Conservation (phyloP, 1,284 basidiomycete species). For the Rhizopogon parksii region DNA sequence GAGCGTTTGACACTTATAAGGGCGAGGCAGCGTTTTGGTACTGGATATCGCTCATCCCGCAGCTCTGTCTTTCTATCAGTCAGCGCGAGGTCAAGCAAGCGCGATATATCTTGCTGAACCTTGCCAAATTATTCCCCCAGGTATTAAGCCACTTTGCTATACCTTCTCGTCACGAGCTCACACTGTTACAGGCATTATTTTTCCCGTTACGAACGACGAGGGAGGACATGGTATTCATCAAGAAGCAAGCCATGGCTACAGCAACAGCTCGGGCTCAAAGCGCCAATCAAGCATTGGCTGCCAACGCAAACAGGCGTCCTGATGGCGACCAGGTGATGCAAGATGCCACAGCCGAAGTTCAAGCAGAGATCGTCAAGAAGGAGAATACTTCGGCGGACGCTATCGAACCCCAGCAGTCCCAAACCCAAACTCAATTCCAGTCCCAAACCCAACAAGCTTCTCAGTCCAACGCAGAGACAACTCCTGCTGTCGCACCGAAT, state of each 20-base stretch:
- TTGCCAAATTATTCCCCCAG: conserved; percentile 93
- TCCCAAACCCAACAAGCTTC: conserved; percentile 13
- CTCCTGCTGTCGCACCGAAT: conserved; percentile 7
- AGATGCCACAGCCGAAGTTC: conserved; percentile 25
- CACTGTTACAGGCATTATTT: conserved; percentile 73
- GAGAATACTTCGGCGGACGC: conserved; percentile 15
- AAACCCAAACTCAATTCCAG: conserved; percentile 7
- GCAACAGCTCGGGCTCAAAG: conserved; percentile 30
- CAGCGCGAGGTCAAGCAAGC: conserved; percentile 93
- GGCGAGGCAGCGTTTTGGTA: conserved; percentile 98
- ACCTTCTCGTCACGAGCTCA: conserved; percentile 10
- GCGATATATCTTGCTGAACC: conserved; percentile 80
- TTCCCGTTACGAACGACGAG: conserved; percentile 90
- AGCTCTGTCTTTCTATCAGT: conserved; percentile 86
- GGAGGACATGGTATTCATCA: conserved; percentile 74
- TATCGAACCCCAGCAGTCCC: conserved; percentile 20
- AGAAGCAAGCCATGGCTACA: conserved; percentile 35
- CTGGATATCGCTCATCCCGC: conserved; percentile 97
- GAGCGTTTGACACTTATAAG: conserved; percentile 94
- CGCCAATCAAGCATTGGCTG: conserved; percentile 16
- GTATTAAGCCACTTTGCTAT: conserved; percentile 33
- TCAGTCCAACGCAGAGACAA: conserved; percentile 10
- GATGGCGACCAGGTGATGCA: conserved; percentile 28
- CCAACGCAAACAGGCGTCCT: conserved; percentile 24
- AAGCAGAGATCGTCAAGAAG: conserved; percentile 24